phyloP scores from a whole-genome alignment of 768 basidiomycete species.

The Hydnum rufescens region DNA sequence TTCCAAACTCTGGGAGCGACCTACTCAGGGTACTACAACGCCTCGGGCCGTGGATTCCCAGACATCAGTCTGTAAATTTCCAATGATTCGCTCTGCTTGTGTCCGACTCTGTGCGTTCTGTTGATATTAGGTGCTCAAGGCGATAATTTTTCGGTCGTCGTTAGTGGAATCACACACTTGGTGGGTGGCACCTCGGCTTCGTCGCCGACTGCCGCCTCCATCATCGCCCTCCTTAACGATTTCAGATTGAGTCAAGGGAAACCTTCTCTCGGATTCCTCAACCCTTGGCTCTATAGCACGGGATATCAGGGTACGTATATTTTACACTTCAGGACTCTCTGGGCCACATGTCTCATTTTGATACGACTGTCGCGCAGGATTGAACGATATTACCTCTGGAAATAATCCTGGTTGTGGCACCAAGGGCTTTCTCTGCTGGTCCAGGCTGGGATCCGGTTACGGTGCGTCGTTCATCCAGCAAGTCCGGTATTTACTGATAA shows the following conservation, averaged over 20 bases:
- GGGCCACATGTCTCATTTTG: too few relatives aligned
- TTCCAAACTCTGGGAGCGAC: background rate
- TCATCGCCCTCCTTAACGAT: slow-evolving; percentile 38
- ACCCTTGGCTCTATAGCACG: slow-evolving; percentile 13
- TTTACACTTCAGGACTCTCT: too few relatives aligned
- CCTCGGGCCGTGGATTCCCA: slow-evolving; percentile 4
- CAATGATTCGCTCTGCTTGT: background rate
- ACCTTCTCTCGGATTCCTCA: slow-evolving; percentile 25
- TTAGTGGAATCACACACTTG: background rate
- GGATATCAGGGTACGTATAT: too few relatives aligned
- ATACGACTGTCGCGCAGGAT: background rate
- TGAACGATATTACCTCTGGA: slow-evolving; percentile 5
- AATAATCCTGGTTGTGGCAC: slow-evolving; percentile 7
- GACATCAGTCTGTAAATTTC: background rate
- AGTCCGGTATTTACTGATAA: too few relatives aligned
- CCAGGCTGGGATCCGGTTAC: slow-evolving; percentile 7
- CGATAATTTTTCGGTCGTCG: background rate
- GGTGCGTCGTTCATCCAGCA: too few relatives aligned
- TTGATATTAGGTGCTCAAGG: background rate
- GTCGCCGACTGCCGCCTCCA: background rate
- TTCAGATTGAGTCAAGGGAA: slow-evolving; percentile 29
- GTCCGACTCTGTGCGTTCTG: background rate
- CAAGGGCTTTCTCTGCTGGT: slow-evolving; percentile 4
- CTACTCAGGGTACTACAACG: slow-evolving; percentile 2
- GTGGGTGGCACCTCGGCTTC: background rate